Percentiles rank a stretch among this genome's conserved stretches.
Evolutionary conservation across 2,329 filamentous ascomycete species (phyloP).

Genomic region (Paecilomyces sp.): DNA sequence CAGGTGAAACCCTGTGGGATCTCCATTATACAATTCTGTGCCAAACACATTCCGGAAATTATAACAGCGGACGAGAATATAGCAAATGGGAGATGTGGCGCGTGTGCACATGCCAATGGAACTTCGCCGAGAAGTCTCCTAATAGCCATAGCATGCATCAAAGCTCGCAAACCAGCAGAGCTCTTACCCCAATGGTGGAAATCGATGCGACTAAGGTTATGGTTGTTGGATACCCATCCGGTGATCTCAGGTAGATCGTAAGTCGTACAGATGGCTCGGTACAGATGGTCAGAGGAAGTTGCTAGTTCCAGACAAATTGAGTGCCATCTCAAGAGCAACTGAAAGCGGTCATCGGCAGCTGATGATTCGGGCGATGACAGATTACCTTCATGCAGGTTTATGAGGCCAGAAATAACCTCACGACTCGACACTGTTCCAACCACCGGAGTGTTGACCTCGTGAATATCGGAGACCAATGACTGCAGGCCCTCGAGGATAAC

Average conservation of each 20-base stretch:
- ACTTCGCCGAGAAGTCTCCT: slow-evolving; percentile 6
- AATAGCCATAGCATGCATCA: slow-evolving; percentile 8
- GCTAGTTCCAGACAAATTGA: slow-evolving; percentile 10
- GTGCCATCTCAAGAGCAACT: slow-evolving; percentile 11
- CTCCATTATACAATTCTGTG: neutral
- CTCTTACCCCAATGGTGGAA: slow-evolving; percentile 6
- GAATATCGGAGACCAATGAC: slow-evolving; percentile 7
- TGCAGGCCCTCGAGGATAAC: slow-evolving; percentile 10
- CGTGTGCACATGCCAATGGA: slow-evolving; percentile 5
- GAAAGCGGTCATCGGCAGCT: neutral
- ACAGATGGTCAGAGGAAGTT: slow-evolving; percentile 7
- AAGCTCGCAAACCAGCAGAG: slow-evolving; percentile 5
- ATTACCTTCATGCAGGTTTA: slow-evolving; percentile 7
- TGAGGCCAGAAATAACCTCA: slow-evolving; percentile 5
- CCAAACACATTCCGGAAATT: slow-evolving; percentile 5
- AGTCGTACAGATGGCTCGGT: slow-evolving; percentile 5
- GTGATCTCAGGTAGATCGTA: neutral
- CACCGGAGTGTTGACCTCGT: slow-evolving; percentile 2
- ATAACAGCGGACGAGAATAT: slow-evolving; percentile 11
- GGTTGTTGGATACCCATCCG: neutral
- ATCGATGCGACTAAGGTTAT: neutral
- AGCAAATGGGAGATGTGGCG: slow-evolving; percentile 9
- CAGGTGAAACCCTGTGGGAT: neutral
- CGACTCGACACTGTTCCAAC: slow-evolving; percentile 4
- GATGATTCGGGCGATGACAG: neutral